phyloP scores from a whole-genome alignment of 345 rosid species.

The Citrus mangshanensis region DNA sequence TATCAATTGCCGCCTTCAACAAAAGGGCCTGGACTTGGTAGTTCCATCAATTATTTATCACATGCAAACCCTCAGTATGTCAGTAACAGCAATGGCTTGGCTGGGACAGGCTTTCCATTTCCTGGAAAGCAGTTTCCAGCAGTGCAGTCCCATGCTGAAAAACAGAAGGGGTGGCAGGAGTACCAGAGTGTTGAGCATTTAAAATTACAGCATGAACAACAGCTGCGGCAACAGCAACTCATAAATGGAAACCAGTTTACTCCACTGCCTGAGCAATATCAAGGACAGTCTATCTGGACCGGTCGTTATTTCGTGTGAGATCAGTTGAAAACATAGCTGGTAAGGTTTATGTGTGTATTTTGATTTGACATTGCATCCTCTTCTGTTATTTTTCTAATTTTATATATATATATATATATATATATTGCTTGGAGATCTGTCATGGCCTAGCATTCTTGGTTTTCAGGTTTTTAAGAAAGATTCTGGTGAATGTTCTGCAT shows the following conservation, averaged over 20 bases:
- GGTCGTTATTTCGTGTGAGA: constrained; percentile 84
- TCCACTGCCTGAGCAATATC: constrained; percentile 71
- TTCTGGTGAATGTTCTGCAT: constrained; percentile 54
- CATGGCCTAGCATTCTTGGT: constrained; percentile 9
- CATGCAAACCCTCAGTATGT: constrained; percentile 47
- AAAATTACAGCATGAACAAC: constrained; percentile 47
- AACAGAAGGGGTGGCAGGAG: constrained; percentile 52
- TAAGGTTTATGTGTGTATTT: constrained; percentile 18
- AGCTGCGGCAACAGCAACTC: constrained; percentile 50
- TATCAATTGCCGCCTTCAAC: constrained; percentile 62
- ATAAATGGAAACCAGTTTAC: constrained; percentile 48
- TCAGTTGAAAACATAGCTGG: constrained; percentile 45
- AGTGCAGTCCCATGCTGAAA: constrained; percentile 46
- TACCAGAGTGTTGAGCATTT: constrained; percentile 42
- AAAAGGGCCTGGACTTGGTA: constrained; percentile 39
- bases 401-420: too few relatives aligned
- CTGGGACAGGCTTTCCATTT: constrained; percentile 70
- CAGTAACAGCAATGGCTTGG: constrained; percentile 44
- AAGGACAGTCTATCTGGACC: constrained; percentile 76
- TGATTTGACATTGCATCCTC: constrained; percentile 10
- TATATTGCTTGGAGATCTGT: not conserved
- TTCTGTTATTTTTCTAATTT: not conserved
- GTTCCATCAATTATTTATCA: constrained; percentile 39
- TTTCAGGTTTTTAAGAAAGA: constrained; percentile 49
- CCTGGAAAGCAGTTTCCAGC: constrained; percentile 73